These are phyloP conservation scores for Mucor piriformis DNA, from an alignment of 371 early-diverging fungal species.

Conservation along the genomic window DNA sequence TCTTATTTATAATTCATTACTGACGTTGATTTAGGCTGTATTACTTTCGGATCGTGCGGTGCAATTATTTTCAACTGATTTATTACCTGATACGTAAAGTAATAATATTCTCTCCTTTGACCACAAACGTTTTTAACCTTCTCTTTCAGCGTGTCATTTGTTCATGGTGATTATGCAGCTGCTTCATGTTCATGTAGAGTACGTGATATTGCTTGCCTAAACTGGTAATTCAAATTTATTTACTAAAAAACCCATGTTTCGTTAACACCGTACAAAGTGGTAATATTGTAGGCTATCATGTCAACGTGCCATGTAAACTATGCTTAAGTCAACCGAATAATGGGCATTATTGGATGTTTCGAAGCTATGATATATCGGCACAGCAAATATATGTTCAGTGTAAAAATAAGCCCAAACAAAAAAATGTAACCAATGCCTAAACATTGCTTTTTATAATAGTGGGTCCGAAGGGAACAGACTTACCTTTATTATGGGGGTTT, in stretches of 20 bases:
- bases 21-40: constrained; percentile 46
- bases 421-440: background rate
- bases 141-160: constrained; percentile 31
- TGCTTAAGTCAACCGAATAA: constrained; percentile 41
- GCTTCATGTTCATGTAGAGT: constrained; percentile 44
- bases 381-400: constrained; percentile 34
- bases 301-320: constrained; percentile 46
- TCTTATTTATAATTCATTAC: no score
- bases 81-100: constrained; percentile 42
- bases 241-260: background rate
- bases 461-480: constrained; percentile 19
- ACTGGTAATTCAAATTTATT: constrained; percentile 29
- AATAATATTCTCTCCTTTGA: background rate
- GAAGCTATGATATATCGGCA: constrained; percentile 28
- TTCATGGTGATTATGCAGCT: constrained; percentile 46
- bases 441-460: constrained; percentile 7
- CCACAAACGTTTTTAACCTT: background rate
- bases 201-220: constrained; percentile 41
- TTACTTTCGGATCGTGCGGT: constrained; percentile 40
- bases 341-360: constrained; percentile 55
- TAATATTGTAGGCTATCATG: constrained; percentile 48
- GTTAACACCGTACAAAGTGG: constrained; percentile 24
- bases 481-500: constrained; percentile 49
- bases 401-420: constrained; percentile 6
- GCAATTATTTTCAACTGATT: constrained; percentile 44